A percentile compares a stretch with the other conserved stretches of the same genome.
phyloP scores from a whole-genome alignment of 2,329 filamentous ascomycete species.

The Juglanconis juglandina region DNA sequence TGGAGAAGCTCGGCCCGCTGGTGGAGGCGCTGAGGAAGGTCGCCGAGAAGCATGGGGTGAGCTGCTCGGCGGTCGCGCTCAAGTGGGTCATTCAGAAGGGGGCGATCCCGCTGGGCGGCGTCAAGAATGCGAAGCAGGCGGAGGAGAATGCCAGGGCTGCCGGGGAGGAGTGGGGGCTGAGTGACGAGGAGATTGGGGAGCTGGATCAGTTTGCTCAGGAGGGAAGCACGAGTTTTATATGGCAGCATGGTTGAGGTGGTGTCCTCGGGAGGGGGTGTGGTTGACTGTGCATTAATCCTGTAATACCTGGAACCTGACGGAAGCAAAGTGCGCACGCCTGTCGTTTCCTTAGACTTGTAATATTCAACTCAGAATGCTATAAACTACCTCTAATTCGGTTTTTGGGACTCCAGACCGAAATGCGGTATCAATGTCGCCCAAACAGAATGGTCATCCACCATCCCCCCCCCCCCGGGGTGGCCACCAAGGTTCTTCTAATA shows the following conservation, averaged over 20 bases:
- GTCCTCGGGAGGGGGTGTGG: too few relatives aligned
- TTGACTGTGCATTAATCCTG: too few relatives aligned
- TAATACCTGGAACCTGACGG: too few relatives aligned
- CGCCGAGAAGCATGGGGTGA: constrained; percentile 31
- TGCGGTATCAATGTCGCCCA: too few relatives aligned
- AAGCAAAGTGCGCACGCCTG: too few relatives aligned
- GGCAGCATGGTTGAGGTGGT: constrained; percentile 37
- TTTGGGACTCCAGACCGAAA: too few relatives aligned
- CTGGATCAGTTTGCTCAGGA: constrained; percentile 39
- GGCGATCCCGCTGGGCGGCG: constrained; percentile 38
- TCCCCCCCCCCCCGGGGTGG: too few relatives aligned
- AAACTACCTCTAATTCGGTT: too few relatives aligned
- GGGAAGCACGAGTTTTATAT: constrained; percentile 34
- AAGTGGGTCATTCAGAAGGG: constrained; percentile 44
- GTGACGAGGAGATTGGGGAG: constrained; percentile 35
- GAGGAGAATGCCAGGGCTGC: constrained; percentile 34
- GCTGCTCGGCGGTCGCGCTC: constrained; percentile 36
- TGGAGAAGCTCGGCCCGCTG: constrained; percentile 38
- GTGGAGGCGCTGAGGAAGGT: constrained; percentile 33
- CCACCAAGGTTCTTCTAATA: too few relatives aligned
- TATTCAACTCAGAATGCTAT: too few relatives aligned
- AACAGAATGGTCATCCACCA: too few relatives aligned
- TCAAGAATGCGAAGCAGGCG: constrained; percentile 38
- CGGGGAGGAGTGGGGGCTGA: constrained; percentile 36
- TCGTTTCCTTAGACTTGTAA: too few relatives aligned